A percentile compares a stretch with the other conserved stretches of the same genome.
Conservation (phyloP, 768 basidiomycete genomes). For the Leucocoprinus leucothites region DNA sequence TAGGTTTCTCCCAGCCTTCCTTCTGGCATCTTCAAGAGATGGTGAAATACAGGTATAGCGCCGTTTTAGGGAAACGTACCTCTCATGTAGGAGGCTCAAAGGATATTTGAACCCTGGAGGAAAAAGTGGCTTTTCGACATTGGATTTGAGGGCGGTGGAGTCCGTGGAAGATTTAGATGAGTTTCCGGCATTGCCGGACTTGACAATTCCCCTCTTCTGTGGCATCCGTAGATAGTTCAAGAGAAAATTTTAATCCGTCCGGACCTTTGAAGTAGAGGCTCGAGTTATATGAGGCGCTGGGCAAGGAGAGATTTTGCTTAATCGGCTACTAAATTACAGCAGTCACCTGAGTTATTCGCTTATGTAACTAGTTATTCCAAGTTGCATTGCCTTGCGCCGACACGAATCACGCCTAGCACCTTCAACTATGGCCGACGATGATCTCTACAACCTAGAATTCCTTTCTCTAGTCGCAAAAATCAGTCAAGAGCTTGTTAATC, state of each 20-base stretch:
- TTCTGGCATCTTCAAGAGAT: conserved; percentile 69
- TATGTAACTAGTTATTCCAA: background rate
- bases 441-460: conserved; percentile 90
- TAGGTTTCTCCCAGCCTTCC: conserved; percentile 82
- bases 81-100: conserved; percentile 74
- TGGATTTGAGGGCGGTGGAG: conserved; percentile 37
- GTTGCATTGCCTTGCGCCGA: no score
- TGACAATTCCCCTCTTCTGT: conserved; percentile 73
- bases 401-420: conserved; percentile 3
- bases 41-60: background rate
- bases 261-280: no score
- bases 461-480: conserved; percentile 91
- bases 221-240: conserved; percentile 41
- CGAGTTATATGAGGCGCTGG: no score
- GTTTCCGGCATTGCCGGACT: conserved; percentile 89
- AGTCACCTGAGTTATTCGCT: conserved; percentile 8
- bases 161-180: conserved; percentile 56
- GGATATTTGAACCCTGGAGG: conserved; percentile 87
- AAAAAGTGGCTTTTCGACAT: conserved; percentile 46
- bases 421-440: conserved; percentile 56
- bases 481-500: conserved; percentile 89
- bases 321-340: conserved; percentile 5
- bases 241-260: no score
- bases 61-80: conserved; percentile 32
- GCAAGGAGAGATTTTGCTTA: no score